Conservation (phyloP, 176 grass and related monocot species). For the Phoenix roebelenii region DNA sequence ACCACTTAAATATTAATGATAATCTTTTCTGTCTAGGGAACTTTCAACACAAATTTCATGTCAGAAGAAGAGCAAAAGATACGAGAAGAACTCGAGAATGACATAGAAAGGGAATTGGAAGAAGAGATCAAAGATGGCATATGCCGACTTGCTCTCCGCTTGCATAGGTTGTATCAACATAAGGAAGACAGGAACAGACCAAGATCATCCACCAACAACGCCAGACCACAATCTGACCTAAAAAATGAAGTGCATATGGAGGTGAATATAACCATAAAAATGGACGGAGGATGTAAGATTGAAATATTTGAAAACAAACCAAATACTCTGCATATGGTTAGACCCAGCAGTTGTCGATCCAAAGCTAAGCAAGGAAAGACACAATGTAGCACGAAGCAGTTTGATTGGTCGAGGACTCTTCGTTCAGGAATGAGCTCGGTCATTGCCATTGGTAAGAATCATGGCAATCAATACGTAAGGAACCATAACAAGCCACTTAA, state of each 20-base stretch:
- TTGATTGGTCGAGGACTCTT: no score
- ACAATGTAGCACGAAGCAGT: no score
- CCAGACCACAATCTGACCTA: no score
- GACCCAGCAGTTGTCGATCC: not conserved
- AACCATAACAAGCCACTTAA: not conserved
- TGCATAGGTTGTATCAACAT: conserved; percentile 26
- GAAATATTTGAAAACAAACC: conserved; percentile 19
- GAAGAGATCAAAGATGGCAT: conserved; percentile 33
- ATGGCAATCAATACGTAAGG: not conserved
- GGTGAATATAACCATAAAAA: conserved; percentile 24
- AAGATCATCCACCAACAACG: no score
- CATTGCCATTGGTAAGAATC: not conserved
- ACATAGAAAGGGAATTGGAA: conserved; percentile 35
- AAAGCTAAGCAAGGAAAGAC: conserved; percentile 8
- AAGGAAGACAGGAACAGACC: conserved; percentile 13
- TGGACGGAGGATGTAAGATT: conserved; percentile 18
- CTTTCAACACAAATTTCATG: conserved; percentile 1
- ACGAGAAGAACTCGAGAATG: conserved; percentile 18
- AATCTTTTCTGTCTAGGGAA: conserved; percentile 1
- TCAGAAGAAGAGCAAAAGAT: conserved; percentile 23
- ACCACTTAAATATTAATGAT: not conserved
- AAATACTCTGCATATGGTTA: not conserved
- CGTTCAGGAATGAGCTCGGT: no score
- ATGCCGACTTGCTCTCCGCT: conserved; percentile 9
- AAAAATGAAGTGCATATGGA: conserved; percentile 3